Base-by-base conservation (phyloP, 2,329 filamentous ascomycete genomes). In the Aspergillus sp. region DNA sequence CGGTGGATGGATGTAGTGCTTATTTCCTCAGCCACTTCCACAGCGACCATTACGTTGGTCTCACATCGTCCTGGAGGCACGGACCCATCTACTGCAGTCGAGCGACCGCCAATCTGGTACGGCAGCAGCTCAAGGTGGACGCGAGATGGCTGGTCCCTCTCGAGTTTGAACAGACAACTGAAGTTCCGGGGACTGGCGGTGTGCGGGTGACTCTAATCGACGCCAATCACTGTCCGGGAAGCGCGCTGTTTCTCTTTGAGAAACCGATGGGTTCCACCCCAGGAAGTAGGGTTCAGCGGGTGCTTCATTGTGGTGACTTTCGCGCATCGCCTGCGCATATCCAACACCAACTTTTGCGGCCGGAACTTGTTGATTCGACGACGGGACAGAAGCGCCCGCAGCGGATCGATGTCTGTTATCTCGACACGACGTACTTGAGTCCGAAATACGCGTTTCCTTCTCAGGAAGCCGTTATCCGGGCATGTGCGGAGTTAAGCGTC, bases 11-110 rank as follows among this genome's bases (percentile, higher is more conserved):
- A 0, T 96, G 92, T 69, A 88, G 89, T 49, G 94, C 93, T 1
- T 99, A 99, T 68, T 99, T 99, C 61, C 81, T 99, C 10, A 97
- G 92, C 63, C 94, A 99, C 68, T 99, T 97, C 61, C 94, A 99
- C 71, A 97, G 91, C 64, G 94, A 99, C 68, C 94, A 99, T 68
- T 99, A 99, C 64, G 86, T 97, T 31, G 94, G 94, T 2, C 76
- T 99, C 10, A 94, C 90, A 10, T 85, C 88, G 6, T 90, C 81
- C 29, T 99, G 94, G 94, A 84, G 79, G 36, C 92, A 99, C 68
- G 94, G 94, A 0, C 93, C 92, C 0, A 97, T 99, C 45, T 99
- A 96, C 66, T 97, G 94, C 76, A 97, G 93, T 67, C 88, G 86
- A 61, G 89, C 96, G 13, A 99, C 94, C 0, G 94, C 84, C 1